Percentiles rank a stretch among this genome's conserved stretches.
These are phyloP conservation scores for Globisporangium splendens DNA, from an alignment of 352 stramenopile species.

Conservation along the genomic window DNA sequence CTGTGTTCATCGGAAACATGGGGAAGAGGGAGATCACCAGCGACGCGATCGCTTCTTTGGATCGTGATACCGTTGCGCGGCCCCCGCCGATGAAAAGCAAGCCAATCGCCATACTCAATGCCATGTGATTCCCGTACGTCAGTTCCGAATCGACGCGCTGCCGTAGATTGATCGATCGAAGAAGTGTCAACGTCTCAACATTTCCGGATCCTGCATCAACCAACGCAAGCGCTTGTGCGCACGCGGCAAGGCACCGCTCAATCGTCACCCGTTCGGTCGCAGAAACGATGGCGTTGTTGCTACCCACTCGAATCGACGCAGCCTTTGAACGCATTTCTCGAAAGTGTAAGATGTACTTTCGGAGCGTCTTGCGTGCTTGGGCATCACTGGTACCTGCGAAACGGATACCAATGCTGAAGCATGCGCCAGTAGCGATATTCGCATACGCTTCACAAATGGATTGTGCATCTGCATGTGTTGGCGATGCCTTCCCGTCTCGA, in stretches of 20 bases:
- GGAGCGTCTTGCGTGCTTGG: constrained; percentile 55
- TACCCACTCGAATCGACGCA: constrained; percentile 17
- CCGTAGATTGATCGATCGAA: constrained; percentile 84
- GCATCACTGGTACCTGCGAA: constrained; percentile 89
- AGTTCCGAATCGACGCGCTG: constrained; percentile 80
- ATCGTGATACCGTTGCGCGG: constrained; percentile 88
- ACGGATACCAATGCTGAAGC: constrained; percentile 93
- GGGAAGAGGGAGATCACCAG: constrained; percentile 95
- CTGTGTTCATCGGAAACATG: constrained; percentile 89
- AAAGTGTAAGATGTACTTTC: constrained; percentile 70
- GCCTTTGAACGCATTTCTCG: constrained; percentile 56
- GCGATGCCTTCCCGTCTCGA: constrained; percentile 12
- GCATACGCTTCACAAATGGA: constrained; percentile 93
- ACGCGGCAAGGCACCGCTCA: constrained; percentile 91
- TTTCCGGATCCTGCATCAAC: constrained; percentile 96
- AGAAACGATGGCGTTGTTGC: constrained; percentile 45
- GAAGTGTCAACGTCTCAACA: constrained; percentile 89
- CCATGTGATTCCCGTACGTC: constrained; percentile 96
- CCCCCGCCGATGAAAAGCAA: constrained; percentile 96
- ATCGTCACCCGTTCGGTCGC: constrained; percentile 85
- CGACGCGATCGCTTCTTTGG: constrained; percentile 89
- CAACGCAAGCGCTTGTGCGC: constrained; percentile 91
- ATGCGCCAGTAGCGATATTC: constrained; percentile 93
- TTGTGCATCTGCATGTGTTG: constrained; percentile 66
- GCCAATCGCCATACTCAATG: constrained; percentile 91